Evolutionary conservation across 768 basidiomycete species (phyloP).

Genomic region (Lactarius sanguifluus): DNA sequence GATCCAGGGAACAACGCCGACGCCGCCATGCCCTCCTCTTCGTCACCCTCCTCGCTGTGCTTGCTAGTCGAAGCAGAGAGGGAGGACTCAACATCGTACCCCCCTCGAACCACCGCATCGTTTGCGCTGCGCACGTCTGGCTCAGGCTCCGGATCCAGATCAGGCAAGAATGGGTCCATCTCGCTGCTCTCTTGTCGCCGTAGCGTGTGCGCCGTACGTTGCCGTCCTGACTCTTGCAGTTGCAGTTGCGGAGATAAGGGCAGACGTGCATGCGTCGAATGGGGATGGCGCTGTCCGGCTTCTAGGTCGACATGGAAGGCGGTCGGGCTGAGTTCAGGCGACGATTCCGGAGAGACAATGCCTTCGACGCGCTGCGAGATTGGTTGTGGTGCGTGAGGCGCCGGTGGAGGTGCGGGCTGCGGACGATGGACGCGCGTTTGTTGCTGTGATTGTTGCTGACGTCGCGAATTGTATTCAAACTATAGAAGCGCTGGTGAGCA

Average conservation of each 20-base stretch:
- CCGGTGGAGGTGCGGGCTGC: slow-evolving; percentile 6
- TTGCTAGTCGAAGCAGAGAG: not conserved
- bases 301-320: slow-evolving; percentile 22
- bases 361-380: slow-evolving; percentile 29
- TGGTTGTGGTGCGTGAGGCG: slow-evolving; percentile 25
- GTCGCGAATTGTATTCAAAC: slow-evolving; percentile 28
- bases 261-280: not conserved
- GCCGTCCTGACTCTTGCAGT: not conserved
- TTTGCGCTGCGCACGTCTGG: not conserved
- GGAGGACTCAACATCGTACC: slow-evolving; percentile 11
- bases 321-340: slow-evolving; percentile 25
- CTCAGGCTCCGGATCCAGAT: slow-evolving; percentile 16
- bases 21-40: slow-evolving; percentile 10
- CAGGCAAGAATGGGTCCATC: slow-evolving; percentile 27
- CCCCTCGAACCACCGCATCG: not conserved
- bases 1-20: slow-evolving; percentile 28
- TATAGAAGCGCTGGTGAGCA: not conserved
- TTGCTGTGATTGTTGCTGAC: slow-evolving; percentile 18
- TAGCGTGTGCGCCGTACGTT: slow-evolving; percentile 9
- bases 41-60: slow-evolving; percentile 7
- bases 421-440: slow-evolving; percentile 19
- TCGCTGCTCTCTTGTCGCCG: slow-evolving; percentile 26
- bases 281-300: slow-evolving; percentile 15
- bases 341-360: slow-evolving; percentile 26
- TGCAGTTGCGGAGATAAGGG: not conserved